Conservation (phyloP, 148 eudicot genomes). For the Drosera capensis region DNA sequence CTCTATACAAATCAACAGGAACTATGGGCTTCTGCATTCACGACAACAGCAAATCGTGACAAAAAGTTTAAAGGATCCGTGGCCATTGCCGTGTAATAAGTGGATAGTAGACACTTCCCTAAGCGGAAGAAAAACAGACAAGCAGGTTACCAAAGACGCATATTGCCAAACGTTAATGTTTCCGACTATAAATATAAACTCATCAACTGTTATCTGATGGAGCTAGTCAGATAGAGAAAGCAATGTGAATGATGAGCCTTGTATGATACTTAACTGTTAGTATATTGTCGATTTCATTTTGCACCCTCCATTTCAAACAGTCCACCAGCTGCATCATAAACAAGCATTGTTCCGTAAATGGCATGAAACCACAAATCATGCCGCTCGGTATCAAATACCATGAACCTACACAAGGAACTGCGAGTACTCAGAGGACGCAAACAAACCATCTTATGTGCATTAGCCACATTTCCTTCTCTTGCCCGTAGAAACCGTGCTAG, state of each 20-base stretch:
- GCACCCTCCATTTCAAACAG: slow-evolving; percentile 41
- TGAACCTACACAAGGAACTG: background rate
- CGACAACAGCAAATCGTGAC: background rate
- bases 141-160: background rate
- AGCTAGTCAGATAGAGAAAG: no score
- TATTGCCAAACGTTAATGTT: background rate
- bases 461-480: slow-evolving; percentile 42
- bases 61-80: background rate
- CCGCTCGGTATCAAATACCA: background rate
- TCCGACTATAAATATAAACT: background rate
- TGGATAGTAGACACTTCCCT: background rate
- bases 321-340: slow-evolving; percentile 38
- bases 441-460: slow-evolving; percentile 57
- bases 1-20: slow-evolving; percentile 15
- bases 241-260: background rate
- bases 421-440: slow-evolving; percentile 11
- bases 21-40: slow-evolving; percentile 16
- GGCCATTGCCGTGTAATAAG: background rate
- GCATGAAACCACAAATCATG: background rate
- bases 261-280: slow-evolving; percentile 24
- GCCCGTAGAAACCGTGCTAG: slow-evolving; percentile 48
- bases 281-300: slow-evolving; percentile 39
- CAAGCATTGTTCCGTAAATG: background rate
- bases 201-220: background rate
- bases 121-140: background rate